Conservation (phyloP, 106 monocot genomes). For the Dendrobium chrysotoxum region DNA sequence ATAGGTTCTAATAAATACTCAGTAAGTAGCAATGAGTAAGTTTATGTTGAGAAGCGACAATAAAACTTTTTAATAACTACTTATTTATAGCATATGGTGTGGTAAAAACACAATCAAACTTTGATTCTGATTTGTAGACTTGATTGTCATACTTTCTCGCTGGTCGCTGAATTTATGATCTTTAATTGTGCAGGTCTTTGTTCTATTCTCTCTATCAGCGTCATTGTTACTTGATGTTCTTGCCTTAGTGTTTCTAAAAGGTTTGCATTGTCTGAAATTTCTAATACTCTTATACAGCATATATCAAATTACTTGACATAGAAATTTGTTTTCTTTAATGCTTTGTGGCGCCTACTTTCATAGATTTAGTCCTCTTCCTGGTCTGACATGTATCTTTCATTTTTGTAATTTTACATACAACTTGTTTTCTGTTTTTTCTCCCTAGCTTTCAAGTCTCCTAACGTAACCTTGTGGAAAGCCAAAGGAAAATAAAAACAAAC, state of each 20-base stretch:
- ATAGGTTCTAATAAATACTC: slow-evolving; percentile 89
- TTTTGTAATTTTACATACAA: not conserved
- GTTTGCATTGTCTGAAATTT: slow-evolving; percentile 20
- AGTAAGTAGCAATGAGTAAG: slow-evolving; percentile 34
- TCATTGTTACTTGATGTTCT: slow-evolving; percentile 42
- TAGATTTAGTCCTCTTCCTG: not conserved
- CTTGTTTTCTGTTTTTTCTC: not conserved
- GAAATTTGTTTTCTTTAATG: not conserved
- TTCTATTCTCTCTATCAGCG: slow-evolving; percentile 33
- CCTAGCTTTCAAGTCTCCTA: not conserved
- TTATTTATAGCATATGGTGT: not conserved
- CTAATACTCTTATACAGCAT: not conserved
- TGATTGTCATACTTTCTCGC: not conserved
- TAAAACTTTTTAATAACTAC: not conserved
- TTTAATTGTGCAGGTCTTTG: slow-evolving; percentile 52
- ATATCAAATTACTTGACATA: not conserved
- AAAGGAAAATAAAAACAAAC: not conserved
- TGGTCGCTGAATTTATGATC: slow-evolving; percentile 3
- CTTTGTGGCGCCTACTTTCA: not conserved
- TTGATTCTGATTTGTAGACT: not conserved
- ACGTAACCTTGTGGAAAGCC: not conserved
- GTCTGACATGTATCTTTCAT: not conserved
- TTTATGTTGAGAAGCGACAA: not conserved
- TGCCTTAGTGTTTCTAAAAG: slow-evolving; percentile 45
- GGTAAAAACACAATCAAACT: not conserved